A percentile compares a stretch with the other conserved stretches of the same genome.
phyloP scores from a whole-genome alignment of 257 asterid genomes.

The Penstemon newberryi region DNA sequence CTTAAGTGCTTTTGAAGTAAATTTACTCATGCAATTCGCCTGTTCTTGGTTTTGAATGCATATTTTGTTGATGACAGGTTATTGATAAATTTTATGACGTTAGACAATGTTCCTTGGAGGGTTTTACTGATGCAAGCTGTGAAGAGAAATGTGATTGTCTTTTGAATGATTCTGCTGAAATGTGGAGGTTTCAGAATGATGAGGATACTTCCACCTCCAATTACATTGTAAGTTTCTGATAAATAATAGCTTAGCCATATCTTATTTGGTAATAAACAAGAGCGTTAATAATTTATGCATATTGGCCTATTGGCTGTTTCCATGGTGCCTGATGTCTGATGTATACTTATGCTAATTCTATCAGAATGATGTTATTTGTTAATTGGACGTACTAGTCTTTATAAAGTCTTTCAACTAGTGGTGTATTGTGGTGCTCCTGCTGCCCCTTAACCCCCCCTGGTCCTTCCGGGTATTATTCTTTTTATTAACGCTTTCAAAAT shows the following conservation, averaged over 20 bases:
- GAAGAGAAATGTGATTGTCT: slow-evolving; percentile 82
- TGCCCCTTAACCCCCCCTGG: not conserved
- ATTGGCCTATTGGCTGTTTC: slow-evolving; percentile 17
- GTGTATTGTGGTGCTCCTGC: not conserved
- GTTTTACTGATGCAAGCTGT: slow-evolving; percentile 51
- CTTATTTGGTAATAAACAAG: not conserved
- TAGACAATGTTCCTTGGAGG: slow-evolving; percentile 51
- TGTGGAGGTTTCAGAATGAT: slow-evolving; percentile 70
- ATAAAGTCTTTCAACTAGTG: not conserved
- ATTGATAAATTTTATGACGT: slow-evolving; percentile 75
- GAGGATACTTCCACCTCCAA: slow-evolving; percentile 71
- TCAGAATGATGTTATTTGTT: not conserved
- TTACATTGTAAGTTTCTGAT: slow-evolving; percentile 66
- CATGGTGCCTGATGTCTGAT: slow-evolving; percentile 12
- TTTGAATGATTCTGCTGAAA: slow-evolving; percentile 67
- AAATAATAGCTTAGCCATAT: slow-evolving; percentile 7
- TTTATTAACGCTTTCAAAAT: slow-evolving; percentile 5
- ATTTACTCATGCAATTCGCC: slow-evolving; percentile 15
- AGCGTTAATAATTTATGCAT: not conserved
- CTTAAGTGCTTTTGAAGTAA: slow-evolving; percentile 5
- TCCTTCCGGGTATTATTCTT: slow-evolving; percentile 1
- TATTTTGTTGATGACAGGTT: slow-evolving; percentile 52
- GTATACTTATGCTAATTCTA: not conserved
- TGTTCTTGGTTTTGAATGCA: slow-evolving; percentile 18
- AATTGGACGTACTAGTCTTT: not conserved